A percentile compares a stretch with the other conserved stretches of the same genome.
phyloP scores from a whole-genome alignment of 2,329 filamentous ascomycete species.

The Fusarium illudens region DNA sequence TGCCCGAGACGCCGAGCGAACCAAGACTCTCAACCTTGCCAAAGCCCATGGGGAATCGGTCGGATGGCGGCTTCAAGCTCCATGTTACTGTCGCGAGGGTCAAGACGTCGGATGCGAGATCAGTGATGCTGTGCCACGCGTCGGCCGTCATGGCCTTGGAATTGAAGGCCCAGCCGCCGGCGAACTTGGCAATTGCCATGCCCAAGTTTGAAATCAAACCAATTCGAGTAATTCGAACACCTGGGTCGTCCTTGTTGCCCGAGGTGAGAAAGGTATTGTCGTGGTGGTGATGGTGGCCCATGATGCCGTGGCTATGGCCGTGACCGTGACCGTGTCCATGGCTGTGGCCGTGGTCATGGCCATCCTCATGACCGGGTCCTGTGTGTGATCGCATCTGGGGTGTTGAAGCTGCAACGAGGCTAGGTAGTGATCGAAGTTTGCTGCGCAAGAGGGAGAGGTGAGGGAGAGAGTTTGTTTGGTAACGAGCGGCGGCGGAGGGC shows the following conservation, averaged over 20 bases:
- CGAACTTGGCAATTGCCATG: constrained; percentile 93
- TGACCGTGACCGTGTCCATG: constrained; percentile 33
- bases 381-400: constrained; percentile 46
- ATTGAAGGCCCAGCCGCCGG: constrained; percentile 93
- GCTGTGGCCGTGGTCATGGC: constrained; percentile 32
- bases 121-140: constrained; percentile 93
- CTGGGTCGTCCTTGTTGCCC: constrained; percentile 76
- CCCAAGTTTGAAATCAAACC: constrained; percentile 81
- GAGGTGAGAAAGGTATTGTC: constrained; percentile 96
- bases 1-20: constrained; percentile 89
- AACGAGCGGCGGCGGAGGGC: constrained; percentile 12
- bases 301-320: constrained; percentile 33
- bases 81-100: constrained; percentile 94
- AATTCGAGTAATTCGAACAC: constrained; percentile 69
- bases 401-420: constrained; percentile 43
- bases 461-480: constrained; percentile 32
- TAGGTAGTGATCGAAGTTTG: constrained; percentile 29
- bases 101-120: constrained; percentile 93
- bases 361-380: constrained; percentile 34
- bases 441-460: constrained; percentile 36
- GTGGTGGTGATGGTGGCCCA: constrained; percentile 77
- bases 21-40: constrained; percentile 98
- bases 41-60: constrained; percentile 87
- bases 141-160: constrained; percentile 93
- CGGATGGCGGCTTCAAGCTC: constrained; percentile 85